Base-by-base conservation (phyloP, 305 asterid species). In the Solanum chacoense region DNA sequence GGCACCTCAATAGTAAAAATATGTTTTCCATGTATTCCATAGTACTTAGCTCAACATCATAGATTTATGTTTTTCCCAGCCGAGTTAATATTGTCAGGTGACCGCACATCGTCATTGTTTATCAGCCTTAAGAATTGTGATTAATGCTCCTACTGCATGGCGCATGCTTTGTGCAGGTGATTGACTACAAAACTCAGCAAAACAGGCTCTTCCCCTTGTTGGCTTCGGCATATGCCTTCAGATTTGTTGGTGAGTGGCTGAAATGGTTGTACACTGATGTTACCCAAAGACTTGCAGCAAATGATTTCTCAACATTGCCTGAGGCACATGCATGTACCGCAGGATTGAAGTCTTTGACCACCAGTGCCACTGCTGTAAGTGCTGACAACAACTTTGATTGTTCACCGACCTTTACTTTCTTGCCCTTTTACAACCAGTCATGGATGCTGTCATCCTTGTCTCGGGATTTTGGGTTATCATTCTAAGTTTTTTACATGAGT, bases 301-400 rank as follows among this genome's bases (percentile, higher is more conserved):
- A 91, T 89, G 99, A 98, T 92, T 98, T 93, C 91, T 94, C 99
- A 74, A 98, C 98, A 73, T 91, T 98, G 96, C 98, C 99, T 13
- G 99, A 98, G 92, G 98, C 91, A 87, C 99, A 98, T 92, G 98
- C 99, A 85, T 98, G 99, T 92, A 98, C 99, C 72, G 99, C 99
- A 24, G 99, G 99, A 90, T 92, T 98, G 96, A 98, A 98, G 94
- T 98, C 99, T 88, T 92, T 98, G 93, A 98, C 99, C 36, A 98
- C 99, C 79, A 69, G 98, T 90, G 93, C 87, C 85, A 98, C 99
- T 87, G 99, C 99, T 90, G 99, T 96, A 94, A 94, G 99, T 93
- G 72, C 80, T 85, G 38, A 72, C 20, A 71, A 38, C 67, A 40
- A 80, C 28, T 80, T 80, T 16, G 67, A 80, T 26, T 38, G 13